A percentile compares a stretch with the other conserved stretches of the same genome.
These are phyloP conservation scores for Russula virescens DNA, from an alignment of 768 basidiomycete species.

Conservation along the genomic window DNA sequence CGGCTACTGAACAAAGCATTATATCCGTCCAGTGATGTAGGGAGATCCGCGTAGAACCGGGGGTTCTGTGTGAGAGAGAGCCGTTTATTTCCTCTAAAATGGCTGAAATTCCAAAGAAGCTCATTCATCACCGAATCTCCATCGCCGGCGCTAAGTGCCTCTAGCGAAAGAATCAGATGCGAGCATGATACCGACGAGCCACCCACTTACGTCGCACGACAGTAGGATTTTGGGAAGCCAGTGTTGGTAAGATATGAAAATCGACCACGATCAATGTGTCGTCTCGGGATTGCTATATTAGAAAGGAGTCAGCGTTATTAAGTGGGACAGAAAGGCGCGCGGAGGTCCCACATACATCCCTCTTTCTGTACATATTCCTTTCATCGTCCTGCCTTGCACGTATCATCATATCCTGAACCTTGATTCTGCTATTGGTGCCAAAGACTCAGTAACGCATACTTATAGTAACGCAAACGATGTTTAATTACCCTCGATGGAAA, in stretches of 20 bases:
- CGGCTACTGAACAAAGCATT: neutral
- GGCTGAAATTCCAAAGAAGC: slow-evolving; percentile 5
- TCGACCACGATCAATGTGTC: neutral
- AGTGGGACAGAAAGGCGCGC: neutral
- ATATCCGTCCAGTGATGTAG: neutral
- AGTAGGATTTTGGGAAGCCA: neutral
- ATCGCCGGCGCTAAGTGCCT: neutral
- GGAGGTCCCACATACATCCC: neutral
- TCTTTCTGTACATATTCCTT: neutral
- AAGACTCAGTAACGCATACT: neutral
- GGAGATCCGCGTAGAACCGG: neutral
- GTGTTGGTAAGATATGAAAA: neutral
- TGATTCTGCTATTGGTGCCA: neutral
- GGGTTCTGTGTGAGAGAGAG: slow-evolving; percentile 8
- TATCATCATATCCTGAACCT: neutral
- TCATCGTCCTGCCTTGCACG: neutral
- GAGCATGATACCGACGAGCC: neutral
- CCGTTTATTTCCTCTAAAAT: neutral
- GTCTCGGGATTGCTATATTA: neutral
- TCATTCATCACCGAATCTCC: neutral
- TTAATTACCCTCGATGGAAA: neutral
- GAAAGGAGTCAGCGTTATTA: neutral
- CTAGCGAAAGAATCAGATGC: neutral
- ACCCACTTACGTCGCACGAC: neutral
- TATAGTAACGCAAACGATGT: neutral